phyloP scores from a whole-genome alignment of 2,329 filamentous ascomycete species.

The Plenodomus biglobosus region DNA sequence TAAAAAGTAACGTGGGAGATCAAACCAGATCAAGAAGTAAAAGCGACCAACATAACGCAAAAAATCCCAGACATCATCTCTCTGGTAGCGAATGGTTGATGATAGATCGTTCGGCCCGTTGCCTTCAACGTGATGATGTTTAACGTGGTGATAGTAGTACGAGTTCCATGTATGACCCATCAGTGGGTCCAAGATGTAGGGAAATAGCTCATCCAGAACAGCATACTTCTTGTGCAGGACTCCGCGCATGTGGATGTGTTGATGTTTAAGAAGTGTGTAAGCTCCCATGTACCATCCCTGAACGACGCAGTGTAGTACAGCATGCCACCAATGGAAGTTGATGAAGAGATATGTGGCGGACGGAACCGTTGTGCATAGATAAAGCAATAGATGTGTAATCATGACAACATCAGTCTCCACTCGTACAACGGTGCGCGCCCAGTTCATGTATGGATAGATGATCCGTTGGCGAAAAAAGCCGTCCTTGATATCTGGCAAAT shows the following conservation, averaged over 20 bases:
- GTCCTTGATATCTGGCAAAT: constrained; percentile 50
- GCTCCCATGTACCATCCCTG: constrained; percentile 69
- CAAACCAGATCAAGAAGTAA: constrained; percentile 71
- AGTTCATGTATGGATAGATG: constrained; percentile 61
- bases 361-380: constrained; percentile 68
- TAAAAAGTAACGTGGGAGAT: constrained; percentile 73
- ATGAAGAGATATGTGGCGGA: constrained; percentile 67
- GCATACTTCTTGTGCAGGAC: constrained; percentile 60
- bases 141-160: constrained; percentile 84
- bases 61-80: constrained; percentile 68
- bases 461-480: constrained; percentile 48
- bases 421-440: constrained; percentile 61
- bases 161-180: constrained; percentile 86
- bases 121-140: constrained; percentile 80
- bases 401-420: constrained; percentile 74
- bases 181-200: constrained; percentile 72
- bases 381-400: constrained; percentile 73
- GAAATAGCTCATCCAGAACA: constrained; percentile 65
- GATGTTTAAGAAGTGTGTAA: constrained; percentile 81
- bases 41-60: constrained; percentile 73
- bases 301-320: constrained; percentile 64
- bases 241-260: constrained; percentile 78
- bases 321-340: constrained; percentile 69
- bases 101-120: constrained; percentile 77
- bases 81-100: constrained; percentile 74